Evolutionary conservation across 352 stramenopile genomes (phyloP).

Genomic region (Blastocystis sp.): DNA sequence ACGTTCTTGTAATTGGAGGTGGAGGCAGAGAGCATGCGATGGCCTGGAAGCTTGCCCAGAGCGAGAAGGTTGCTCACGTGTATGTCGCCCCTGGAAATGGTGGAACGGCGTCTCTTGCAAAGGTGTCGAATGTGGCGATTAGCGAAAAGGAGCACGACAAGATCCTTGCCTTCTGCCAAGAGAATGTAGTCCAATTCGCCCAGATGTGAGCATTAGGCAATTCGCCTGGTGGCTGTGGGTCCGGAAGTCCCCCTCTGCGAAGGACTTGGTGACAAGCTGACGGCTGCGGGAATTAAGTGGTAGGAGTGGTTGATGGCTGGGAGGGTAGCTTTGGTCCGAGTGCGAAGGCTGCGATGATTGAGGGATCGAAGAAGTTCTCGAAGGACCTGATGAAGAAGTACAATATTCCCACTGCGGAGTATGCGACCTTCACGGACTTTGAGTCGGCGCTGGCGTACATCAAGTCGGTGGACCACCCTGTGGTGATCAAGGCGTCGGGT

Average conservation of each 20-base stretch:
- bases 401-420: conserved; percentile 88
- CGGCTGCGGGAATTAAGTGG: conserved; percentile 61
- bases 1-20: conserved; percentile 78
- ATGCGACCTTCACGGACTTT: conserved; percentile 86
- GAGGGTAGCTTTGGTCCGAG: conserved; percentile 80
- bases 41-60: conserved; percentile 77
- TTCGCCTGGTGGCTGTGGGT: conserved; percentile 88
- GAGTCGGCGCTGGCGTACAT: conserved; percentile 79
- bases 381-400: conserved; percentile 97
- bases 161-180: conserved; percentile 66
- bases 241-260: conserved; percentile 88
- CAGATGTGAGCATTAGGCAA: conserved; percentile 69
- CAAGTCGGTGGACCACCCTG: conserved; percentile 77
- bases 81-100: conserved; percentile 70
- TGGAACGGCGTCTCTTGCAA: conserved; percentile 62
- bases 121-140: conserved; percentile 59
- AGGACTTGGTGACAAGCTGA: conserved; percentile 85
- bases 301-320: neutral
- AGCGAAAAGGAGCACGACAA: conserved; percentile 60
- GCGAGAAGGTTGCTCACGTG: conserved; percentile 65
- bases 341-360: conserved; percentile 81
- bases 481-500: conserved; percentile 97
- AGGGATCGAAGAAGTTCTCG: conserved; percentile 92
- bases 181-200: conserved; percentile 53
- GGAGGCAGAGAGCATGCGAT: conserved; percentile 85